Percentiles rank a stretch among this genome's conserved stretches.
phyloP scores from a whole-genome alignment of 306 rosid species.

The Erythrophleum fordii region DNA sequence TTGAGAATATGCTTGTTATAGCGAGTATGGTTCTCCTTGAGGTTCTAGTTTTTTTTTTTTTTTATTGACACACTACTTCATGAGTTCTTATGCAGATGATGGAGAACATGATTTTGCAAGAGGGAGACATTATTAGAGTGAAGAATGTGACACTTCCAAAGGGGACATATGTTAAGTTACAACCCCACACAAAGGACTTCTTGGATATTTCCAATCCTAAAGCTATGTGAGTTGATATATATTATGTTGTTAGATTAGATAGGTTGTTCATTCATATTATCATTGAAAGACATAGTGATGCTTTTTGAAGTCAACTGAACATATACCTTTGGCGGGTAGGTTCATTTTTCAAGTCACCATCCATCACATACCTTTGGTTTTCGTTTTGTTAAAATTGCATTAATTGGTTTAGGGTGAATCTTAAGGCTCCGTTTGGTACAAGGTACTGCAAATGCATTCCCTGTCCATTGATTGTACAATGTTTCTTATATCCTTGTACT shows the following conservation, averaged over 20 bases:
- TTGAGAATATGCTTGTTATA: slow-evolving; percentile 31
- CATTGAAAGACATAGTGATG: neutral
- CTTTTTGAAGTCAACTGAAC: slow-evolving; percentile 8
- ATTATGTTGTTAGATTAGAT: slow-evolving; percentile 17
- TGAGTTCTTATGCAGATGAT: slow-evolving; percentile 68
- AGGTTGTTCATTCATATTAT: neutral
- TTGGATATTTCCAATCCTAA: slow-evolving; percentile 97
- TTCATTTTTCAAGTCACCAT: slow-evolving; percentile 12
- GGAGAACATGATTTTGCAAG: slow-evolving; percentile 98
- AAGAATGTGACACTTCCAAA: slow-evolving; percentile 95
- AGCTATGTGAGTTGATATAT: slow-evolving; percentile 86
- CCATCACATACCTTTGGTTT: slow-evolving; percentile 4
- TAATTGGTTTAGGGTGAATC: neutral
- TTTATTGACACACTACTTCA: slow-evolving; percentile 20
- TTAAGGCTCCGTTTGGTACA: no score
- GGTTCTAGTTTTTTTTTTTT: no score
- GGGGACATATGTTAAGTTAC: slow-evolving; percentile 96
- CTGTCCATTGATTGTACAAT: no score
- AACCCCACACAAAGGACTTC: slow-evolving; percentile 96
- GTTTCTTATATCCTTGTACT: no score
- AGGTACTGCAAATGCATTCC: no score
- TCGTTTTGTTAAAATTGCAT: slow-evolving; percentile 1
- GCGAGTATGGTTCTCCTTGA: slow-evolving; percentile 16
- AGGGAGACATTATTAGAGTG: slow-evolving; percentile 83
- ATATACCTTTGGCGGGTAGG: neutral